These are phyloP conservation scores for Mallotus japonicus DNA, from an alignment of 441 rosid genomes.

Conservation along the genomic window DNA sequence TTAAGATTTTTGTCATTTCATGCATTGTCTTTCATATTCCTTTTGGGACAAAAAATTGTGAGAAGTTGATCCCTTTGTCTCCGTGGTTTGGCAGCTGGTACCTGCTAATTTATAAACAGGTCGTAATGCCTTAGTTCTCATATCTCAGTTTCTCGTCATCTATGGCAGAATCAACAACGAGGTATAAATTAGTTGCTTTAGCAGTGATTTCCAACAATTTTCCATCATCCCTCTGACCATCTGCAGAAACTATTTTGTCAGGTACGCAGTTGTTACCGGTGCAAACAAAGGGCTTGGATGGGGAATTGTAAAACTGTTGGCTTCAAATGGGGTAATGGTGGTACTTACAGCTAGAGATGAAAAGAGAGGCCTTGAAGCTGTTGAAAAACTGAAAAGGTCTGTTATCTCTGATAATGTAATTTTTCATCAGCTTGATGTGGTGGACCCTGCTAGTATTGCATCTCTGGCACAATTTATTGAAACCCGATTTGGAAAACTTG, in stretches of 20 bases:
- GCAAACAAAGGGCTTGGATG: slow-evolving; percentile 42
- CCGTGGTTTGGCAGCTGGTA: neutral
- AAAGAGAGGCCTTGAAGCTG: slow-evolving; percentile 36
- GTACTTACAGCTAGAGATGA: slow-evolving; percentile 38
- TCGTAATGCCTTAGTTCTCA: neutral
- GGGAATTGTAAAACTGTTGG: slow-evolving; percentile 31
- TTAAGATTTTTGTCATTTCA: neutral
- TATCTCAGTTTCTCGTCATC: neutral
- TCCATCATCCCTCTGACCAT: neutral
- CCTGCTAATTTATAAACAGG: neutral
- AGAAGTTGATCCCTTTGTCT: neutral
- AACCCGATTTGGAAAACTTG: slow-evolving; percentile 37
- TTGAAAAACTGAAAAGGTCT: slow-evolving; percentile 25
- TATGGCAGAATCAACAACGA: slow-evolving; percentile 15
- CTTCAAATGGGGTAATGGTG: slow-evolving; percentile 31
- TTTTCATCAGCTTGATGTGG: slow-evolving; percentile 42
- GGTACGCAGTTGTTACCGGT: slow-evolving; percentile 40
- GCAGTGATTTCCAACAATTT: neutral
- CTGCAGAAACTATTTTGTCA: slow-evolving; percentile 1
- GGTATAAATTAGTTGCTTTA: neutral
- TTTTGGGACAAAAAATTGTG: neutral
- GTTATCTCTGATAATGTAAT: slow-evolving; percentile 18
- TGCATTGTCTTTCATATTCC: neutral
- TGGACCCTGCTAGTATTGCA: slow-evolving; percentile 26
- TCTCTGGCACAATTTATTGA: slow-evolving; percentile 32